Evolutionary conservation across 2,329 filamentous ascomycete genomes (phyloP).

Genomic region (Fusarium newnesense): DNA sequence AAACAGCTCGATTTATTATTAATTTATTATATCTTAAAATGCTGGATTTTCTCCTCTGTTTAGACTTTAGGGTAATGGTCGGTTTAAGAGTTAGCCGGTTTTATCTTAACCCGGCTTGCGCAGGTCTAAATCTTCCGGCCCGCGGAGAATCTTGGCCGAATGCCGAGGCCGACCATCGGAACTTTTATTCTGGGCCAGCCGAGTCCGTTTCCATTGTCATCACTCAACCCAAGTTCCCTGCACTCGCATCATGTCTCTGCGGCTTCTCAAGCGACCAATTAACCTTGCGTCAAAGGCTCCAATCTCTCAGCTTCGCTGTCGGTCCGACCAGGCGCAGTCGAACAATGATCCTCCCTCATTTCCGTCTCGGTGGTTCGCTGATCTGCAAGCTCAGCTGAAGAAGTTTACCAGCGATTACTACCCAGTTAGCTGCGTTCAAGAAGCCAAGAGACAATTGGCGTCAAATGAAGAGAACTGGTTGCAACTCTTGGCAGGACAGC

Average conservation of each 20-base stretch:
- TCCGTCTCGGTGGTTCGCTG: constrained; percentile 25
- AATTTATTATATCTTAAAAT: too few relatives aligned
- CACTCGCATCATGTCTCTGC: not conserved
- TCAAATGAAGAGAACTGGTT: constrained; percentile 3
- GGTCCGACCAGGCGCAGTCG: not conserved
- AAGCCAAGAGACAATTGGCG: not conserved
- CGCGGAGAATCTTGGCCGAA: not conserved
- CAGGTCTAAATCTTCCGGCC: not conserved
- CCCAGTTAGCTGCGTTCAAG: not conserved
- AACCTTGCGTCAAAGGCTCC: not conserved
- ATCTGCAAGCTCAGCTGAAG: constrained; percentile 12
- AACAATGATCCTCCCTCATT: not conserved
- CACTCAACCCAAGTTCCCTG: not conserved
- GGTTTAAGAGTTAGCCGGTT: not conserved
- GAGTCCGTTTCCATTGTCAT: not conserved
- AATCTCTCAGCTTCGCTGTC: not conserved
- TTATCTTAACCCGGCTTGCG: not conserved
- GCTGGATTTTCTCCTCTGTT: not conserved
- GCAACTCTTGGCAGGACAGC: constrained; percentile 16
- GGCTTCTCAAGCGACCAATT: not conserved
- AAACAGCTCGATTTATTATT: too few relatives aligned
- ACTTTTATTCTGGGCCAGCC: not conserved
- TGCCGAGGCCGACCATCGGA: not conserved
- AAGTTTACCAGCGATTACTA: not conserved
- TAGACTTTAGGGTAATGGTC: not conserved